Evolutionary conservation across 352 stramenopile species (phyloP), one percentile per base, ranked within the genome.

Genomic region (Phytophthora constricta): DNA sequence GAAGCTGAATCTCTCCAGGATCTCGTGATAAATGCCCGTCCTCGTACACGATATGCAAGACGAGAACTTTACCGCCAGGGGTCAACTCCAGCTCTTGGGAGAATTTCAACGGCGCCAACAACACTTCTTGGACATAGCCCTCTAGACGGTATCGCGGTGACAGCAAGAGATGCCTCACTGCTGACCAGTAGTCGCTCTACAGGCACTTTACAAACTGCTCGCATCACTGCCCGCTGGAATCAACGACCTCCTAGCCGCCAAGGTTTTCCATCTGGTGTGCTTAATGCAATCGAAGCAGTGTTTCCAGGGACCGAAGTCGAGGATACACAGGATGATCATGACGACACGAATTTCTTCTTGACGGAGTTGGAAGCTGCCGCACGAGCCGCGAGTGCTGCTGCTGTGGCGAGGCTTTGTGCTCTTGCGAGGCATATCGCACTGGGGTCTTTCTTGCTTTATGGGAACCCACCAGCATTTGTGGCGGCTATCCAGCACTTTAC

Each of bases 291-390:
- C 49, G 47, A 70, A 74, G 53, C 52, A 20, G 66, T 33, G n/a
- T 39, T 70, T 14, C 50, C 55, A n/a, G 49, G 31, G 19, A 22
- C 33, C 25, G 33, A 65, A 48, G 25, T 41, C 11, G 62, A 64
- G 10, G 54, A 65, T 3, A 22, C 33, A 7, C 74, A 65, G 56
- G 75, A 65, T 11, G 75, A 87, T 5, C 57, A 82, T 25, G 78
- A 87, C 7, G 52, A 79, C 17, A 70, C 77, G 14, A 88, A 77
- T 52, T 90, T 89, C 54, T 95, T 95, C 63, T 70, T 95, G 43
- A 95, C 86, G 2, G 86, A 92, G 41, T 53, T 93, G 22, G 83
- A 91, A 37, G 80, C 76, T 22, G 77, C 76, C 28, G 55, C 64
- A 0, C 58, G 70, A 26, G 56, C 64, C 5, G 70, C 42, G 17